Base-by-base conservation (phyloP, 2,329 filamentous ascomycete genomes). In the Berkeleyomyces basicola region DNA sequence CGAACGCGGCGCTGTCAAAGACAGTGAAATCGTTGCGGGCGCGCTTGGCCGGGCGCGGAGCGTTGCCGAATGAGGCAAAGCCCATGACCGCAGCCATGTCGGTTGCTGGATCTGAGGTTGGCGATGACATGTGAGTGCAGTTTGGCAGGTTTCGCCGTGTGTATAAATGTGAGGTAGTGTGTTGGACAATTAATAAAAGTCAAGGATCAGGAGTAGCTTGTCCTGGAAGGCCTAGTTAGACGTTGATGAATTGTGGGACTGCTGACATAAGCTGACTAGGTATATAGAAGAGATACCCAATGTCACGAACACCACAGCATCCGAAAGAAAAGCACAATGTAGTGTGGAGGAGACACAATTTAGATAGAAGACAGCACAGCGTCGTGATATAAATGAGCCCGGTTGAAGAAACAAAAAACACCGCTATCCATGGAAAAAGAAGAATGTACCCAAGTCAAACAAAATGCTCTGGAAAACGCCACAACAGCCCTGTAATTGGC, bases 1-100 rank as follows among this genome's bases (percentile, higher is more conserved):
- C 23, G 4, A 31, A 55, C 31, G 46, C 39, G 7, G 16, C 59
- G 59, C 16, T 23, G 23, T 57, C 63, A 33, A 63, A 23, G 7
- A 63, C 58, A 10, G 64, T 51, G 33, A 65, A 63, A 16, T 63
- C 64, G 9, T 39, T 53, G 6, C 64, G 59, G 9, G 84, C 85
- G 65, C 86, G 80, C 71, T 86, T 87, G 71, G 87, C 88, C 51
- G 77, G 77, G 1, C 78, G 74, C 70, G 67, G 79, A 75, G 7
- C 53, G 11, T 74, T 72, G 67, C 86, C 86, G 69, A 91, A 91
- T 63, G 81, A 79, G 7, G 83, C 79, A 72, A 90, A 90, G 66
- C 87, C 87, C 83, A 90, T 86, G 57, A 81, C 78, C 49, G 81
- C 79, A 31, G 84, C 83, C 71, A 88, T 83, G 61, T 80, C 80